phyloP scores from a whole-genome alignment of 306 rosid species.

The Glycine tomentella region DNA sequence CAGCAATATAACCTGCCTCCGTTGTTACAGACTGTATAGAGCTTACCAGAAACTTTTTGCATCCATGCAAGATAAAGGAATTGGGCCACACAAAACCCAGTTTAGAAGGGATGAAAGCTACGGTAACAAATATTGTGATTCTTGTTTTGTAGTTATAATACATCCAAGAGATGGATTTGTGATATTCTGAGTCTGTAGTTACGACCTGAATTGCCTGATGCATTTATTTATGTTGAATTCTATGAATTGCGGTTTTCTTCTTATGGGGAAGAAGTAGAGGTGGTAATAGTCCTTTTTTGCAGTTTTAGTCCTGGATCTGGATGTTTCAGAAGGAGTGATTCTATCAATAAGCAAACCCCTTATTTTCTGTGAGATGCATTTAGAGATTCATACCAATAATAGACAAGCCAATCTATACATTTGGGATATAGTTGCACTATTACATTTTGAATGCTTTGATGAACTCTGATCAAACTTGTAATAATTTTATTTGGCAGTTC shows the following conservation, averaged over 20 bases:
- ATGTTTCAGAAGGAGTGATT: constrained; percentile 10
- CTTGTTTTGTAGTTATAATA: constrained; percentile 14
- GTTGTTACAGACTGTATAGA: constrained; percentile 73
- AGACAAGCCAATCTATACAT: background rate
- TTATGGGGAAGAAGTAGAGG: constrained; percentile 7
- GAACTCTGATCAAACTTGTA: constrained; percentile 35
- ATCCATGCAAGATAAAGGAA: constrained; percentile 90
- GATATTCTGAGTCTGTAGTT: constrained; percentile 5
- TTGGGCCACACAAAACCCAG: constrained; percentile 92
- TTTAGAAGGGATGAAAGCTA: constrained; percentile 92
- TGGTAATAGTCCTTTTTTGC: background rate
- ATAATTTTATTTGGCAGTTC: constrained; percentile 68
- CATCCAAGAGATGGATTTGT: constrained; percentile 30
- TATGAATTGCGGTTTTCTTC: constrained; percentile 20
- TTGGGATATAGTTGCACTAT: constrained; percentile 6
- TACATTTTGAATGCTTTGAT: constrained; percentile 36
- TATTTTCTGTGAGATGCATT: constrained; percentile 39
- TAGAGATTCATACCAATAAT: background rate
- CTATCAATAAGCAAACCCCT: background rate
- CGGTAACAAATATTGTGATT: constrained; percentile 58
- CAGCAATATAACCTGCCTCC: constrained; percentile 44
- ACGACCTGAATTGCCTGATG: constrained; percentile 16
- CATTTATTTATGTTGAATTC: constrained; percentile 33
- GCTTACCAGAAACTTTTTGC: constrained; percentile 86
- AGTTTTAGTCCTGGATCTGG: background rate